Evolutionary conservation across 768 basidiomycete species (phyloP), one percentile per base, ranked within the genome.

Genomic region (Lactifluus volemus): DNA sequence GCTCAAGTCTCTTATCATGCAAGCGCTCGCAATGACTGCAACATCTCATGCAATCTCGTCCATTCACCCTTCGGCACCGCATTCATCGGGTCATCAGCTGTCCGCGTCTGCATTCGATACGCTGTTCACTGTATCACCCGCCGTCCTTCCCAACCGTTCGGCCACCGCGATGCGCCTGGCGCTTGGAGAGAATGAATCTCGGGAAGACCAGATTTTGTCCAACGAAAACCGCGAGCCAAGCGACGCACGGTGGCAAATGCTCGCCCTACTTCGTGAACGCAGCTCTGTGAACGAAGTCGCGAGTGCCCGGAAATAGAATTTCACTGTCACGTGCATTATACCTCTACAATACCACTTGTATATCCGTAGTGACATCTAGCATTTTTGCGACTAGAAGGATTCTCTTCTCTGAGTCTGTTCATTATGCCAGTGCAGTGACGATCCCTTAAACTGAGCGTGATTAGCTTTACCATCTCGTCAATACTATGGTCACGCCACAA

Each of bases 1-100:
- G 69, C 78, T 92, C 4, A 92, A 92, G 68, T 87, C 91, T 60
- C 80, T 92, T 30, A 86, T 92, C 64, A 88, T 85, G 1, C 88
- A 88, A 66, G 88, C 89, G 5, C 72, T 92, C 34, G 85, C 88
- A 3, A 75, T 91, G 10, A 90, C 88, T 2, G 83, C 88, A 0
- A 79, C 84, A 8, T 91, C 89, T 6, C 82, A 86, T 65, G 83
- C 87, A 32, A 85, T 90, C 65, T 81, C 84, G 7, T 91, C 89
- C 50, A 89, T 92, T 51, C 78, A 76, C 10, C 83, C 87, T 0
- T 83, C 86, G 15, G 65, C 64, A 4, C 71, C 73, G n/a, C 73
- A 71, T 57, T 73, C 68, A 54, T 58, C 67, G 61, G 69, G 69
- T 68, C 66, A 69, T 54, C 65, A 86, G 8, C 81, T 92, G 34